Evolutionary conservation across 2,329 filamentous ascomycete species (phyloP).

Genomic region (Cordyceps militaris): DNA sequence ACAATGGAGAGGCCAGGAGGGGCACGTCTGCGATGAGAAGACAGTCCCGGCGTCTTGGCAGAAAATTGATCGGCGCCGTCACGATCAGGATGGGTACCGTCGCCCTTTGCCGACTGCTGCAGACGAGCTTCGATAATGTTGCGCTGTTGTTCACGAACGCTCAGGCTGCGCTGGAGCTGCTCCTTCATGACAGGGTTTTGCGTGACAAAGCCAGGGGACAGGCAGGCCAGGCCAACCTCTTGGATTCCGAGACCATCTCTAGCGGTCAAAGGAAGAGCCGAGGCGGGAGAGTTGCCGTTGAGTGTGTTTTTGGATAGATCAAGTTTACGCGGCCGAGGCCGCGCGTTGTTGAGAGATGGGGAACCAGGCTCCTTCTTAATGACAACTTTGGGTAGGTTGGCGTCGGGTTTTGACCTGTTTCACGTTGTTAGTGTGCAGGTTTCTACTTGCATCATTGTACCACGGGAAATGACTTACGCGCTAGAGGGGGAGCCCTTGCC

Average conservation of each 20-base stretch:
- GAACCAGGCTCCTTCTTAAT: conserved; percentile 96
- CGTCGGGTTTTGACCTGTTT: conserved; percentile 41
- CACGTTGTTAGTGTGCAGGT: neutral
- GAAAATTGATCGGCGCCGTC: conserved; percentile 45
- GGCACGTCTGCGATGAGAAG: conserved; percentile 62
- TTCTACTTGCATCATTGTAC: conserved; percentile 2
- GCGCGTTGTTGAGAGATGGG: conserved; percentile 65
- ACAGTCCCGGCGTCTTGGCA: conserved; percentile 67
- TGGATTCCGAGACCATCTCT: conserved; percentile 78
- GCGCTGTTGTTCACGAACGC: conserved; percentile 86
- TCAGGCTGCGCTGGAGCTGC: conserved; percentile 88
- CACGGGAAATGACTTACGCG: conserved; percentile 42
- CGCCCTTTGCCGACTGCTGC: conserved; percentile 75
- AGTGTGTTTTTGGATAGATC: conserved; percentile 63
- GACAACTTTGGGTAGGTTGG: conserved; percentile 66
- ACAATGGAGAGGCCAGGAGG: conserved; percentile 90
- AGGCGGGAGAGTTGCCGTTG: conserved; percentile 45
- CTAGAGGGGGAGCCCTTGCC: conserved; percentile 51
- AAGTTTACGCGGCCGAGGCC: conserved; percentile 69
- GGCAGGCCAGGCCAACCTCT: conserved; percentile 85
- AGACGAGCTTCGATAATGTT: conserved; percentile 89
- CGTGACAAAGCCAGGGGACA: conserved; percentile 93
- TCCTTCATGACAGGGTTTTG: conserved; percentile 96
- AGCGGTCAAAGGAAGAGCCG: conserved; percentile 69
- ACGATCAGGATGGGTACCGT: conserved; percentile 50